Evolutionary conservation across 495 filamentous ascomycete genomes (phyloP), one percentile per base, ranked within the genome.

Genomic region (Glutinoglossum americanum): DNA sequence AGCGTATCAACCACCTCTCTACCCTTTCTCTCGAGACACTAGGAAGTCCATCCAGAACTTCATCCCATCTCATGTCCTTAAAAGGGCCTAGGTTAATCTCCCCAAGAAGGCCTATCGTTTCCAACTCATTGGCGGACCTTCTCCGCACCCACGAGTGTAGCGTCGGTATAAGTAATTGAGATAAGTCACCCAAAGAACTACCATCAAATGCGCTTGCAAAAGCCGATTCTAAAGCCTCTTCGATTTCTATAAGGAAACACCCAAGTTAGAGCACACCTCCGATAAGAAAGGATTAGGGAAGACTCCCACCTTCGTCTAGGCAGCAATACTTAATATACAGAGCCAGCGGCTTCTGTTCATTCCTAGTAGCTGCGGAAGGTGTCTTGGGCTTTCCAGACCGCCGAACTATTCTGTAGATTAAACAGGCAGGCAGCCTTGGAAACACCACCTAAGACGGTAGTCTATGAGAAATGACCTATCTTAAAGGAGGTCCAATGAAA

Each of bases 261-360:
- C 2, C 2, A 15, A 56, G 54, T 39, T 25, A 39, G 33, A 11
- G 17, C 9, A 45, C 3, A n/a, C 17, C 19, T 45, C n/a, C 4
- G 9, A n/a, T 21, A 23, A n/a, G 10, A 10, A 23, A 10, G 32
- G 33, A 6, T 23, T 32, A 7, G n/a, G 7, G 19, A 13, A 39
- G 32, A 6, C 13, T 41, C 9, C 41, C 48, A 53, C 74, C 69
- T 39, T 94, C 84, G 54, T 87, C 79, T 26, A 95, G 65, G 60
- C 85, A 83, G 21, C 77, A 83, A 64, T 94, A 96, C 57, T 83
- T 71, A 26, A 98, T 73, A 15, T 76, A 79, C 2, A 98, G 74
- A 25, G 78, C 77, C 57, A 96, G 70, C 26, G 68, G 70, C 49
- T 65, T 68, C 55, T 60, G 6, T 72, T 66, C 30, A 74, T 74